Conservation (phyloP, 139 green algal genomes). For the Tetraselmis chui region DNA sequence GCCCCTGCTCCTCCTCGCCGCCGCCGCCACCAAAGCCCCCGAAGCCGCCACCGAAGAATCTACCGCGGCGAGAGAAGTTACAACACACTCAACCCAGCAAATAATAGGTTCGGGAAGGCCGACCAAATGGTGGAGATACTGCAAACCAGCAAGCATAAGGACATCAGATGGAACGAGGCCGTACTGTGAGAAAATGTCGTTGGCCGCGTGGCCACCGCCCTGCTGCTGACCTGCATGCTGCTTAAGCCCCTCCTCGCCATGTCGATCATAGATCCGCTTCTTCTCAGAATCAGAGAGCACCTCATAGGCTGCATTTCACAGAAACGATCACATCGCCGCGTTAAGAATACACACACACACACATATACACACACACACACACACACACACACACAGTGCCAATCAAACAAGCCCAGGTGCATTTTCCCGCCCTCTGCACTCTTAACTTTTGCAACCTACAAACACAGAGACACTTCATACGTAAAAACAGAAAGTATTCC, state of each 20-base stretch:
- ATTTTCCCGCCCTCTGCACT: too few relatives aligned
- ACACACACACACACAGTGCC: too few relatives aligned
- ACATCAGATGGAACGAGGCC: too few relatives aligned
- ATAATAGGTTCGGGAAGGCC: not conserved
- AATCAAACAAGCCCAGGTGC: too few relatives aligned
- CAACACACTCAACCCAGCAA: not conserved
- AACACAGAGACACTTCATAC: too few relatives aligned
- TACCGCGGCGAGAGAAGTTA: constrained; percentile 16
- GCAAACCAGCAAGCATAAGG: not conserved
- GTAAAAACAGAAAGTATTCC: too few relatives aligned
- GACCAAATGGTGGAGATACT: not conserved
- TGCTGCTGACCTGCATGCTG: constrained; percentile 60
- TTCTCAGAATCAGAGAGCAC: constrained; percentile 87
- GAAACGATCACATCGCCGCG: too few relatives aligned
- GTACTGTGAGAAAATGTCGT: constrained; percentile 86
- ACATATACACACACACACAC: too few relatives aligned
- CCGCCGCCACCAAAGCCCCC: constrained; percentile 32
- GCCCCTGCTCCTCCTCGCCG: constrained; percentile 73
- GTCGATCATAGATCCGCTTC: constrained; percentile 88
- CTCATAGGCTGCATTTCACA: constrained; percentile 92
- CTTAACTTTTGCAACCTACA: too few relatives aligned
- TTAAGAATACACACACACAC: too few relatives aligned
- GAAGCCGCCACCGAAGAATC: constrained; percentile 65
- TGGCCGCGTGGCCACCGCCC: constrained; percentile 37
- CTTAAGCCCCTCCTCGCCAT: constrained; percentile 96